phyloP scores from a whole-genome alignment of 2,329 filamentous ascomycete species.

The Acarospora socialis region DNA sequence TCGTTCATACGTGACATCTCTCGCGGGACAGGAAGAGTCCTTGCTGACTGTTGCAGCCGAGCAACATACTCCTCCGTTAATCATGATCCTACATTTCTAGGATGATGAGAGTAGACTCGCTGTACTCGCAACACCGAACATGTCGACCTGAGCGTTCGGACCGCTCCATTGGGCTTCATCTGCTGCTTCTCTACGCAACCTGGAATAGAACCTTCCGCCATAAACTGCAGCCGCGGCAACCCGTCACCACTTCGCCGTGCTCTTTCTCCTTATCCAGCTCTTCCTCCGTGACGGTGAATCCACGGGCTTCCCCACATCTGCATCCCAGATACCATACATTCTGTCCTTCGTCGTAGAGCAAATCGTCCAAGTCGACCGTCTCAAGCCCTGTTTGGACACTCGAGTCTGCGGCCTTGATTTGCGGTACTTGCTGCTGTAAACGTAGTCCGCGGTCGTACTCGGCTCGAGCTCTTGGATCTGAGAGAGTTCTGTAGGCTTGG shows the following conservation, averaged over 20 bases:
- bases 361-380: slow-evolving; percentile 42
- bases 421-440: slow-evolving; percentile 19
- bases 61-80: too few relatives aligned
- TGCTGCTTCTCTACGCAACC: too few relatives aligned
- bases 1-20: too few relatives aligned
- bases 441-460: slow-evolving; percentile 36
- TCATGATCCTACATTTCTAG: too few relatives aligned
- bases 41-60: too few relatives aligned
- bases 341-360: slow-evolving; percentile 26
- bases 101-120: too few relatives aligned
- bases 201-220: slow-evolving; percentile 48
- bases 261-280: slow-evolving; percentile 38
- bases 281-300: slow-evolving; percentile 39
- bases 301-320: slow-evolving; percentile 43
- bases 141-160: too few relatives aligned
- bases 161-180: too few relatives aligned
- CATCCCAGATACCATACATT: slow-evolving; percentile 39
- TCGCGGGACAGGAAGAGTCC: too few relatives aligned
- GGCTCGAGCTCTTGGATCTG: slow-evolving; percentile 26
- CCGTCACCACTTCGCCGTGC: slow-evolving; percentile 43
- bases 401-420: slow-evolving; percentile 12
- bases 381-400: slow-evolving; percentile 40
- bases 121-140: too few relatives aligned
- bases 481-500: slow-evolving; percentile 41
- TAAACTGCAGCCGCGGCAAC: slow-evolving; percentile 49